Conservation (phyloP, 257 asterid species). For the Solanum virginianum region DNA sequence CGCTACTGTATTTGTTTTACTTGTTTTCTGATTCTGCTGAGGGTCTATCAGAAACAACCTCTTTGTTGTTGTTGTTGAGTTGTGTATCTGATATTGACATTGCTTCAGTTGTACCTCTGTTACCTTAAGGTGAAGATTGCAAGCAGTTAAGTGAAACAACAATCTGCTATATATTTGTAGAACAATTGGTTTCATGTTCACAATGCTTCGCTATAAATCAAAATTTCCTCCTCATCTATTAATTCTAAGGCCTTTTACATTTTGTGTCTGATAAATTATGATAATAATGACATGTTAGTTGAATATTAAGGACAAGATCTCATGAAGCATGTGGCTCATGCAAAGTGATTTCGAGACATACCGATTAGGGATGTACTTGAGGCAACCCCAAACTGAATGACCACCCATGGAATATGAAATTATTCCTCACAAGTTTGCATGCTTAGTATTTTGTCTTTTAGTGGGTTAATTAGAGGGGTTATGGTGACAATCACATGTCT, state of each 20-base stretch:
- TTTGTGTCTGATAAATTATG: not conserved
- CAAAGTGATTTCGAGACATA: not conserved
- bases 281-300: not conserved
- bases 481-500: no score
- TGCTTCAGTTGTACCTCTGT: not conserved
- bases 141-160: not conserved
- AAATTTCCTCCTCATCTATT: not conserved
- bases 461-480: no score
- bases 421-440: no score
- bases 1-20: no score
- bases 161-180: no score
- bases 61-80: not conserved
- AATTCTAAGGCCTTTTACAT: not conserved
- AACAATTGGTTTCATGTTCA: not conserved
- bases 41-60: no score
- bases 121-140: not conserved
- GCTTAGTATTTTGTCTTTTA: no score
- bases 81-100: not conserved
- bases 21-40: no score
- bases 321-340: not conserved
- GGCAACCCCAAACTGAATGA: slow-evolving; percentile 68
- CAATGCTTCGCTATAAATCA: not conserved
- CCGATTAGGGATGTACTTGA: slow-evolving; percentile 60
- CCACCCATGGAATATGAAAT: slow-evolving; percentile 89
- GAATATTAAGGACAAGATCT: not conserved